Conservation (phyloP, 805 yeast genomes). For the Cyberlindnera petersonii region DNA sequence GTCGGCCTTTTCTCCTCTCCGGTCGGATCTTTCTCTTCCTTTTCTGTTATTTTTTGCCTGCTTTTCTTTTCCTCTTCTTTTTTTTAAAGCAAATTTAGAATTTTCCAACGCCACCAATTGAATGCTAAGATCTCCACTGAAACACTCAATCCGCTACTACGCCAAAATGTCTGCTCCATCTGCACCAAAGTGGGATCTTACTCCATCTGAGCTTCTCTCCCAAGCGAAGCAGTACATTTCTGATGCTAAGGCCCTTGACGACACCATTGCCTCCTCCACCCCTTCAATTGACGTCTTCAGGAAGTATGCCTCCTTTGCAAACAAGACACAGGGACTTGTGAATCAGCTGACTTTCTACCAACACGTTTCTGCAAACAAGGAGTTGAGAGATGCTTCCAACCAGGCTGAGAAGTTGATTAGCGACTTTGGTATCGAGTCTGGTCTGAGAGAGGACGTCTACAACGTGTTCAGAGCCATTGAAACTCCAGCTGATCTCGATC, state of each 20-base stretch:
- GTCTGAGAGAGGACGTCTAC: constrained; percentile 64
- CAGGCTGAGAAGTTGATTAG: constrained; percentile 56
- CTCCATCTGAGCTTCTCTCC: constrained; percentile 45
- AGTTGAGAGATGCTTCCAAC: constrained; percentile 67
- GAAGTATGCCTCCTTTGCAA: constrained; percentile 50
- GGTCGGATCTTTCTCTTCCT: too few relatives aligned
- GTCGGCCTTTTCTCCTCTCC: too few relatives aligned
- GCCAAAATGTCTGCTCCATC: constrained; percentile 21
- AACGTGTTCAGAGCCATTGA: constrained; percentile 45
- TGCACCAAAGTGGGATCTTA: constrained; percentile 54
- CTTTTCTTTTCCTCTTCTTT: too few relatives aligned
- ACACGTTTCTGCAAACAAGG: constrained; percentile 62
- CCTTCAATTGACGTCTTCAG: constrained; percentile 58
- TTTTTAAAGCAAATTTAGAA: too few relatives aligned
- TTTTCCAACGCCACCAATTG: too few relatives aligned
- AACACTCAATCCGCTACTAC: neutral
- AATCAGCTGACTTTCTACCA: constrained; percentile 64
- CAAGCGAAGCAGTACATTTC: constrained; percentile 43
- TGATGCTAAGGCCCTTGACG: constrained; percentile 44
- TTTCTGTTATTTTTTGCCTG: too few relatives aligned
- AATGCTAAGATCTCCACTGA: too few relatives aligned
- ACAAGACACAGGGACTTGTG: constrained; percentile 40
- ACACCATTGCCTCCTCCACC: constrained; percentile 46
- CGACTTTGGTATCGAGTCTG: constrained; percentile 58
- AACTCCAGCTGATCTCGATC: constrained; percentile 34